Base-by-base conservation (phyloP, 345 rosid genomes). In the Eutrema japonicum region DNA sequence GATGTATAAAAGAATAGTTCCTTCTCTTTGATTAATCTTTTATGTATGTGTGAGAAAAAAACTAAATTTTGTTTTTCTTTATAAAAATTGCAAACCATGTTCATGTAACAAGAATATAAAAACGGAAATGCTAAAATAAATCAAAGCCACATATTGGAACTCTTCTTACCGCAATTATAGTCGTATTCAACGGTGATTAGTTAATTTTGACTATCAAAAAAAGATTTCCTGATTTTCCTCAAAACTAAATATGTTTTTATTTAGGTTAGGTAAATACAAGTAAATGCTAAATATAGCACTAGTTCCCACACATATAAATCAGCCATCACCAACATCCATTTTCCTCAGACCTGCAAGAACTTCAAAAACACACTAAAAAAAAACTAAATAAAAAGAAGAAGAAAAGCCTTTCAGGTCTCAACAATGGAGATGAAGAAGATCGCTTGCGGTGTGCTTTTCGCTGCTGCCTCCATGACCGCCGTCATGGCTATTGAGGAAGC, bases 341-440 rank as follows among this genome's bases (percentile, higher is more conserved):
- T 45, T 72, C 65, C 81, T 66, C 74, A 71, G 81, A 72, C 77
- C 81, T 78, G 81, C 73, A 60, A 78, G 77, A 78, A 66, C 61
- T 66, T 57, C 5, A 26, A 37, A 73, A 70, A 47, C 49, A 62
- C 45, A 56, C 54, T 14, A 8, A 36, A 38, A 63, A 55, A 63
- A 64, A 64, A 40, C 29, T 61, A 46, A 54, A 54, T 51, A 71
- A 57, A 42, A 73, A 67, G 43, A 52, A 78, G 38, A 60, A 56
- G 30, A 71, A 71, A 67, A 67, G 50, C 62, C 68, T 71, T 71
- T 72, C 77, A 72, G 81, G 81, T 78, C 81, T 72, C 77, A 66
- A n/a, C n/a, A 66, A 83, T 85, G 89, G 88, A 84, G 75, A 85
- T 83, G 89, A 86, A 86, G 85, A 88, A 85, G 84, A 68, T 79